phyloP scores from a whole-genome alignment of 805 yeast species.

The Yarrowia sp. region DNA sequence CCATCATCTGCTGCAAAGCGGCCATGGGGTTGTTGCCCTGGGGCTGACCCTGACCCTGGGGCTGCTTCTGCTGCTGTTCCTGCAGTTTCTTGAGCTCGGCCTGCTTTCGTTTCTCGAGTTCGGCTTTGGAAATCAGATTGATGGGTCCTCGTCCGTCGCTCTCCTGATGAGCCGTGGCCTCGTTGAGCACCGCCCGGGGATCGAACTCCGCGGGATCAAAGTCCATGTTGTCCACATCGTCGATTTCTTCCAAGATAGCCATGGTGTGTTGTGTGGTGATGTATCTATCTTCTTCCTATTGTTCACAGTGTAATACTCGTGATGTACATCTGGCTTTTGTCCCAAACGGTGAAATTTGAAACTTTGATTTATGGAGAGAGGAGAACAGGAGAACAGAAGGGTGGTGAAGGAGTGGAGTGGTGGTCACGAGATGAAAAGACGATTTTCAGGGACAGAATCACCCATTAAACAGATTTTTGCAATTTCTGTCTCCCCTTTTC shows the following conservation, averaged over 20 bases:
- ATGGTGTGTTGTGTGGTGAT: conserved; percentile 39
- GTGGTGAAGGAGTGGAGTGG: neutral
- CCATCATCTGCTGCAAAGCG: conserved; percentile 42
- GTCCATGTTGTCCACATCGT: conserved; percentile 88
- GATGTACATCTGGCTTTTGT: neutral
- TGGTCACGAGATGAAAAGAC: neutral
- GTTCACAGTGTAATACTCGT: neutral
- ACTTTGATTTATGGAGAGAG: conserved; percentile 12
- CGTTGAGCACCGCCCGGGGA: conserved; percentile 54
- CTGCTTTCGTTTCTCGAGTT: conserved; percentile 37
- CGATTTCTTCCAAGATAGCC: conserved; percentile 55
- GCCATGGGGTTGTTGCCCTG: conserved; percentile 19
- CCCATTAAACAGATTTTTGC: too few relatives aligned
- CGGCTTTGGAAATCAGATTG: conserved; percentile 40
- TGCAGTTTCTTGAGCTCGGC: conserved; percentile 36
- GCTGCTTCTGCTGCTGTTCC: conserved; percentile 39
- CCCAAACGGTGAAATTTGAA: conserved; percentile 29
- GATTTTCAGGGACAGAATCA: neutral
- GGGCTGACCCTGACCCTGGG: neutral
- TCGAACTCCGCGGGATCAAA: conserved; percentile 94
- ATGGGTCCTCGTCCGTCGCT: conserved; percentile 39
- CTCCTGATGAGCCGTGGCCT: conserved; percentile 32
- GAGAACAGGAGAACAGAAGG: neutral
- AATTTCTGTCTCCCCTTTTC: too few relatives aligned
- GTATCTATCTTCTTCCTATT: too few relatives aligned